Conservation (phyloP, 768 basidiomycete species). For the Serendipita indica region DNA sequence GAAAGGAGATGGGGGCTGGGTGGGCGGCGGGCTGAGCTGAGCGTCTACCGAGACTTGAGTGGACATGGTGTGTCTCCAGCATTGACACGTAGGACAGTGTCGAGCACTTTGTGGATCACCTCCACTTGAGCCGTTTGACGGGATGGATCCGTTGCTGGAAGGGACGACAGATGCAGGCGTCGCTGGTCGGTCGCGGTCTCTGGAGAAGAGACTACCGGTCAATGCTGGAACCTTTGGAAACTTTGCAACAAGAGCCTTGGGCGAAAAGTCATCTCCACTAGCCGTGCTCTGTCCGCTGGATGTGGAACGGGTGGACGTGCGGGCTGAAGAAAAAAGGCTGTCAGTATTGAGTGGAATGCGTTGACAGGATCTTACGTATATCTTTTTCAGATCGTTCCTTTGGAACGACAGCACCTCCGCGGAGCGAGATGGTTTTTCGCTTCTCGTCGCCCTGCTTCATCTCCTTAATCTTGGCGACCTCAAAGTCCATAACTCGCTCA, state of each 20-base stretch:
- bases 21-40: neutral
- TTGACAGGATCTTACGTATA: too few species aligned
- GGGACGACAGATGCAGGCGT: neutral
- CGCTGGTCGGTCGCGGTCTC: neutral
- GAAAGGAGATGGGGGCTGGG: neutral
- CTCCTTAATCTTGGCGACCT: neutral
- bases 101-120: neutral
- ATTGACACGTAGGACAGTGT: constrained; percentile 6
- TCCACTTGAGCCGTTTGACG: neutral
- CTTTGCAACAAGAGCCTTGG: neutral
- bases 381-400: too few species aligned
- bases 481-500: constrained; percentile 3
- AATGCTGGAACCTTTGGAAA: neutral
- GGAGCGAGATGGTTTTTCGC: neutral
- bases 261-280: neutral
- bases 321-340: too few species aligned
- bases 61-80: neutral
- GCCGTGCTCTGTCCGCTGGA: neutral
- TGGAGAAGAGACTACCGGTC: neutral
- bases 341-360: too few species aligned
- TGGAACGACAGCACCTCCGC: constrained; percentile 1
- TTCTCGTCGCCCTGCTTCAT: neutral
- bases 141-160: neutral
- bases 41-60: neutral
- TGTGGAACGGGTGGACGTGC: neutral